These are phyloP conservation scores for Trebouxia sp. DNA, from an alignment of 139 green algal species.

Conservation along the genomic window DNA sequence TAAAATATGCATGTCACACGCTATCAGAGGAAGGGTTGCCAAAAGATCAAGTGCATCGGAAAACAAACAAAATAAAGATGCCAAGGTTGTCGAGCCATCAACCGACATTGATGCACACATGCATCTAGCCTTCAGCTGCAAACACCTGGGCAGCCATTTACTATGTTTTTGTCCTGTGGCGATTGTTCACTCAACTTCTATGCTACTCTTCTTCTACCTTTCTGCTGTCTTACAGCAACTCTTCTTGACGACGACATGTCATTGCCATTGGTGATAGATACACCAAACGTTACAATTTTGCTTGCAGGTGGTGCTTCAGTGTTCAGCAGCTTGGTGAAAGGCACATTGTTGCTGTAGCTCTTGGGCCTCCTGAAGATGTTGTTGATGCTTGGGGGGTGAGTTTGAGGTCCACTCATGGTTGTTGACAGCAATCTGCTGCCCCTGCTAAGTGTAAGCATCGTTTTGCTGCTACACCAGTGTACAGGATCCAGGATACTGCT, in stretches of 20 bases:
- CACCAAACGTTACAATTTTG: not conserved
- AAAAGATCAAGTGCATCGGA: no score
- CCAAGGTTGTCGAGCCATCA: no score
- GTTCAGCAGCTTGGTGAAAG: not conserved
- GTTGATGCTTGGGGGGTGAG: not conserved
- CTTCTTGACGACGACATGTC: not conserved
- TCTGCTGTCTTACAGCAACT: not conserved
- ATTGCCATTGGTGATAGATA: not conserved
- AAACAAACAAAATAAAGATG: no score
- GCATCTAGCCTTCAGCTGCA: no score
- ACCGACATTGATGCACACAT: no score
- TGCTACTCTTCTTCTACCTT: no score
- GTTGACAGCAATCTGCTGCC: not conserved
- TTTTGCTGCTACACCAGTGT: not conserved
- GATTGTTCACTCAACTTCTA: no score
- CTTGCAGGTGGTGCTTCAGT: constrained; percentile 9
- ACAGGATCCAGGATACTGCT: no score
- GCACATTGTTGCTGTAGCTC: not conserved
- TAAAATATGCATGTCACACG: no score
- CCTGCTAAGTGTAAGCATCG: not conserved
- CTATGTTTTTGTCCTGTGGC: no score
- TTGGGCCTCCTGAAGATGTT: constrained; percentile 10
- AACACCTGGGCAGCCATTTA: no score
- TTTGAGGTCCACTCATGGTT: not conserved
- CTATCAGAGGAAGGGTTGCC: no score